Evolutionary conservation across 495 filamentous ascomycete genomes (phyloP).

Genomic region (Daldinia decipiens): DNA sequence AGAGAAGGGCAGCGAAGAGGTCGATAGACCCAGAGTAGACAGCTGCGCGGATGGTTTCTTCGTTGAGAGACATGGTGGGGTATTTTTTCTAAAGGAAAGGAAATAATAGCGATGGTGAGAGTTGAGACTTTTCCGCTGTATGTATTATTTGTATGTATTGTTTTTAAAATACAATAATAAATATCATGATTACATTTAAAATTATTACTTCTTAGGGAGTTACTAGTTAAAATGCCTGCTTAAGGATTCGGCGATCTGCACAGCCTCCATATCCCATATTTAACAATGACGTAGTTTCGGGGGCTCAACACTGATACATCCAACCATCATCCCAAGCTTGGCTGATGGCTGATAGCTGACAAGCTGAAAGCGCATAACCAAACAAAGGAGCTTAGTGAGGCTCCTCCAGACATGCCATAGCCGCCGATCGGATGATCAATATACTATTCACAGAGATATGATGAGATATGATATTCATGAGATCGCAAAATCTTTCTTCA

Average conservation of each 20-base stretch:
- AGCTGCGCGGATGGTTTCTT: neutral
- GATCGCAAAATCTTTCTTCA: neutral
- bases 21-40: slow-evolving; percentile 3
- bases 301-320: neutral
- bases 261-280: neutral
- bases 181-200: neutral
- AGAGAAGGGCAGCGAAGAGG: neutral
- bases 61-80: neutral
- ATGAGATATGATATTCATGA: neutral
- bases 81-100: neutral
- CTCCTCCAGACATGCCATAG: neutral
- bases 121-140: neutral
- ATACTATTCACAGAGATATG: neutral
- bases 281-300: neutral
- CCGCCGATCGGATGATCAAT: neutral
- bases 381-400: neutral
- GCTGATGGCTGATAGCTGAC: neutral
- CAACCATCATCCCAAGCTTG: neutral
- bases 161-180: neutral
- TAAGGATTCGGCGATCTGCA: neutral
- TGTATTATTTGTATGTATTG: neutral
- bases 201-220: neutral
- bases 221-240: neutral
- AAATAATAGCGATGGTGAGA: neutral
- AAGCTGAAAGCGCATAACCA: neutral